Evolutionary conservation across 164 flowering plant species (phyloP).

Genomic region (Magnolia kwangsiensis): DNA sequence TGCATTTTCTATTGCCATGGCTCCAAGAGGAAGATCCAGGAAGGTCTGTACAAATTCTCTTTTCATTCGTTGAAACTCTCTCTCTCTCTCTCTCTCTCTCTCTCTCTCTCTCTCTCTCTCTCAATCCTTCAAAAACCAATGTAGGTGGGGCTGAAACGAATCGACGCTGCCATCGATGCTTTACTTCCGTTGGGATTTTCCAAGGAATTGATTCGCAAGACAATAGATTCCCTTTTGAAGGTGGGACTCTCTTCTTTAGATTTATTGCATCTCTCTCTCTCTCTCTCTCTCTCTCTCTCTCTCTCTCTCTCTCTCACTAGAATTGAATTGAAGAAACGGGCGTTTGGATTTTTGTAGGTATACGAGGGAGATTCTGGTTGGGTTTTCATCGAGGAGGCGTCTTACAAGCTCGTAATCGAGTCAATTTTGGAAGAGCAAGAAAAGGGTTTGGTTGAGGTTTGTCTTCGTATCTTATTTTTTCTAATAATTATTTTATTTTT

Average conservation of each 20-base stretch:
- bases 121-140: not conserved
- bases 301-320: not conserved
- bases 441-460: conserved; percentile 7
- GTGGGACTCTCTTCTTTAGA: conserved; percentile 11
- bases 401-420: conserved; percentile 43
- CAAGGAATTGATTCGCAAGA: conserved; percentile 11
- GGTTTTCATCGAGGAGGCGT: conserved; percentile 52
- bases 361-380: conserved; percentile 46
- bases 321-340: not conserved
- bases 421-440: conserved; percentile 34
- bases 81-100: not conserved
- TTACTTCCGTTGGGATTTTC: conserved; percentile 30
- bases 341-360: conserved; percentile 16
- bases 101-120: not conserved
- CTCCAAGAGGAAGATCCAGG: not conserved
- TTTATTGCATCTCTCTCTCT: not conserved
- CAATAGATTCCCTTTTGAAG: conserved; percentile 27
- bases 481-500: not conserved
- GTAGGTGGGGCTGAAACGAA: conserved; percentile 27
- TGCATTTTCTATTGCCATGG: conserved; percentile 1
- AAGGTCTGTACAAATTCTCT: not conserved
- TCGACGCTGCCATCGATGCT: conserved; percentile 40
- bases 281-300: too few relatives aligned
- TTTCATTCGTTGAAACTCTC: not conserved
- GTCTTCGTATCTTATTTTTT: not conserved